Conservation (phyloP, 257 asterid species). For the Vinca minor region DNA sequence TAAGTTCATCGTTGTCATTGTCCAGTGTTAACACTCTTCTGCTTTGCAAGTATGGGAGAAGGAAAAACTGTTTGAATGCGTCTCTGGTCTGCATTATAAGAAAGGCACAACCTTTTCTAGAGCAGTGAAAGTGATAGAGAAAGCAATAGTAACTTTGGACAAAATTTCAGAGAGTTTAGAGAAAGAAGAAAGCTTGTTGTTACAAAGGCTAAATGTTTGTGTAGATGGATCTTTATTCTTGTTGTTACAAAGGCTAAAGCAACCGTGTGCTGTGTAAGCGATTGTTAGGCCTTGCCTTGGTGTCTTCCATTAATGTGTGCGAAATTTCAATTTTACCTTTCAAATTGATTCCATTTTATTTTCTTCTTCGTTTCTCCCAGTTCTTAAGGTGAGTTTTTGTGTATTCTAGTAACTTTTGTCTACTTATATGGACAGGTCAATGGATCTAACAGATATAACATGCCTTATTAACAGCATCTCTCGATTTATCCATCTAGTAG, state of each 20-base stretch:
- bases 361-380: not conserved
- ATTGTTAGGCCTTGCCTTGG: too few species aligned
- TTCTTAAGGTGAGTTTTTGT: too few species aligned
- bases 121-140: too few species aligned
- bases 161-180: too few species aligned
- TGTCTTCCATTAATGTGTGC: not conserved
- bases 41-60: not conserved
- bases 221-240: too few species aligned
- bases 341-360: not conserved
- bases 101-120: not conserved
- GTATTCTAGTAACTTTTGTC: not conserved
- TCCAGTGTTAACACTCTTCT: not conserved
- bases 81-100: not conserved
- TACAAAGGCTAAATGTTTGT: too few species aligned
- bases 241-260: too few species aligned
- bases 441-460: slow-evolving; percentile 65
- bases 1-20: too few species aligned
- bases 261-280: too few species aligned
- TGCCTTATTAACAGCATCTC: slow-evolving; percentile 83
- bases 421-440: slow-evolving; percentile 38
- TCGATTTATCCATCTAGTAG: slow-evolving; percentile 79
- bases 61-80: not conserved
- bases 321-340: not conserved
- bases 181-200: too few species aligned
- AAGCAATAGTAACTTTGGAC: too few species aligned